Evolutionary conservation across 495 filamentous ascomycete species (phyloP), one percentile per base, ranked within the genome.

Genomic region (Astrothelium subdiscretum): DNA sequence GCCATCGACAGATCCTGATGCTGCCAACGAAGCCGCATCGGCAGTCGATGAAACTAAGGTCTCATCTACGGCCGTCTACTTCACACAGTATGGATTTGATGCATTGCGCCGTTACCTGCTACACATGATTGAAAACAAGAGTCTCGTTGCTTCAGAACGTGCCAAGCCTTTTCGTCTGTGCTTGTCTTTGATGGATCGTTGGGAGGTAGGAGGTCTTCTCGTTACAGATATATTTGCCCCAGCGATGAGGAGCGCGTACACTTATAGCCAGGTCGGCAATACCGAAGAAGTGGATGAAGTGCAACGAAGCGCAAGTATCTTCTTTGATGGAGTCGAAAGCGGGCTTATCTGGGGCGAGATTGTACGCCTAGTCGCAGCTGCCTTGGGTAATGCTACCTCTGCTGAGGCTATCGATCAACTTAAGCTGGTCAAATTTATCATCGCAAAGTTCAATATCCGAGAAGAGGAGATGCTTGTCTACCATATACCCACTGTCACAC

Each of bases 251-350:
- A 92, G 83, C 63, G 83, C 95, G 51, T 83, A 85, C 64, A 71
- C 74, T 20, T 97, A 90, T 74, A 84, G 91, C 70, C 68, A 71
- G 44, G 71, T 75, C 60, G 76, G 86, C 51, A 62, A 75, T 18
- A 87, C 86, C 67, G 75, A 82, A 13, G 81, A 90, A 35, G 90
- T 91, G 64, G 77, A 81, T n/a, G 94, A 99, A 73, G 90, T 97
- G 1, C 79, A 96, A 40, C 82, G 88, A 59, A 97, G 94, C 67
- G 95, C 92, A 8, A 95, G 86, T 67, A 86, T 90, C 42, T 97
- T 99, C 73, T 97, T 99, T 66, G 92, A 99, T 73, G 92, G 91
- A 4, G 90, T 99, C 32, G 95, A 99, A 73, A 91, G 91, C 65
- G 85, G 87, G 3, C 77, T 97, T 43, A 96, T 99, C 26, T 99